These are phyloP conservation scores for Metschnikowia borealis DNA, from an alignment of 805 yeast genomes.

Conservation along the genomic window DNA sequence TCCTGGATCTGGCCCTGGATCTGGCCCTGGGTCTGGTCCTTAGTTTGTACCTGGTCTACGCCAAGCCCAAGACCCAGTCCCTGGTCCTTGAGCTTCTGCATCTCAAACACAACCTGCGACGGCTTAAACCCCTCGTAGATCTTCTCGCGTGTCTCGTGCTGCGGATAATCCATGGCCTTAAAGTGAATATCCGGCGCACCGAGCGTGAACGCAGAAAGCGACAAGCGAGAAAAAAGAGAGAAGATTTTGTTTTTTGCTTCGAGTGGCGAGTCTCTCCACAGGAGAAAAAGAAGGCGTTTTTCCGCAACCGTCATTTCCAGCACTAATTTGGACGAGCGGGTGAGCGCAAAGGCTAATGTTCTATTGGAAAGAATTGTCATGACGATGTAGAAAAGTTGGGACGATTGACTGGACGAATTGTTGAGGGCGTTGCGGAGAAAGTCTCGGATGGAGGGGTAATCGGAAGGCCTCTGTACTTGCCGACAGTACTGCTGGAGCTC, in stretches of 20 bases:
- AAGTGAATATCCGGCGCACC: conserved; percentile 31
- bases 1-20: too few relatives aligned
- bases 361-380: conserved; percentile 28
- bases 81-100: conserved; percentile 20
- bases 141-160: conserved; percentile 24
- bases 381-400: conserved; percentile 22
- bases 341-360: conserved; percentile 26
- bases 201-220: conserved; percentile 23
- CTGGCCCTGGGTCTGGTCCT: too few relatives aligned
- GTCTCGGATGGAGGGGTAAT: conserved; percentile 25
- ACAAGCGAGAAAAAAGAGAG: conserved; percentile 24
- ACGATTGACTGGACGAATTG: conserved; percentile 17
- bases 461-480: conserved; percentile 24
- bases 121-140: conserved; percentile 23
- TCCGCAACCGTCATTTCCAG: conserved; percentile 35
- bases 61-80: too few relatives aligned
- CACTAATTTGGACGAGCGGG: conserved; percentile 32
- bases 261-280: conserved; percentile 43
- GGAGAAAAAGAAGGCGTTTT: conserved; percentile 26
- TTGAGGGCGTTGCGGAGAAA: conserved; percentile 12
- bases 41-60: too few relatives aligned
- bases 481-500: conserved; percentile 26
- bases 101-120: conserved; percentile 26
- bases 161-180: conserved; percentile 39
- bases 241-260: conserved; percentile 32